phyloP scores from a whole-genome alignment of 306 rosid genomes.

The Citrullus amarus region DNA sequence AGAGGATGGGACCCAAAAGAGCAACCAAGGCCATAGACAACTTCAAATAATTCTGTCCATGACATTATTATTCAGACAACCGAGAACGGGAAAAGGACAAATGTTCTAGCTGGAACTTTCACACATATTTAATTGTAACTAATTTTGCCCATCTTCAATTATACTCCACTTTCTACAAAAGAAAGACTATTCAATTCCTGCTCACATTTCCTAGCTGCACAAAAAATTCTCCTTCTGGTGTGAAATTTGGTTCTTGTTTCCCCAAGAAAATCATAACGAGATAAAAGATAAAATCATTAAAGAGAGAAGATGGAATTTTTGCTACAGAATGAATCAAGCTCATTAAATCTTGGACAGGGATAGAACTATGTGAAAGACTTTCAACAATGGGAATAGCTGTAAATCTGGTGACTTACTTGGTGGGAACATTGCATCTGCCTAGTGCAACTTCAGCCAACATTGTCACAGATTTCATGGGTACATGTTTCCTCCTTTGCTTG shows the following conservation, averaged over 20 bases:
- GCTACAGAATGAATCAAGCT: background rate
- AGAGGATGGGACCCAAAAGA: background rate
- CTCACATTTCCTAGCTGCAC: background rate
- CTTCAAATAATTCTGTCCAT: background rate
- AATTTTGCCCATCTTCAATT: background rate
- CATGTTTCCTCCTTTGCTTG: conserved; percentile 72
- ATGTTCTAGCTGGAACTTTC: background rate
- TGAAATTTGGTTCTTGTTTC: background rate
- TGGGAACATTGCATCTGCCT: conserved; percentile 73
- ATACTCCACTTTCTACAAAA: background rate
- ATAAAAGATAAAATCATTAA: background rate
- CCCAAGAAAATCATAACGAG: background rate
- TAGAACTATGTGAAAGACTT: conserved; percentile 81
- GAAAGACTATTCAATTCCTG: background rate
- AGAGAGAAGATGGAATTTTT: background rate
- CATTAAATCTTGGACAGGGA: conserved; percentile 29
- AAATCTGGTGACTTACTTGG: conserved; percentile 77
- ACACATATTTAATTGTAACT: background rate
- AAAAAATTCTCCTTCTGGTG: background rate
- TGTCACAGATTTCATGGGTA: conserved; percentile 82
- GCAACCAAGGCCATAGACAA: background rate
- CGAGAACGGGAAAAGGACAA: background rate
- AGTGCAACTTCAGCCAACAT: conserved; percentile 88
- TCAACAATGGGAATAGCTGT: conserved; percentile 94
- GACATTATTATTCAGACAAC: background rate